A percentile compares a stretch with the other conserved stretches of the same genome.
These are phyloP conservation scores for Phytophthora foliorum DNA, from an alignment of 352 stramenopile genomes.

Conservation along the genomic window DNA sequence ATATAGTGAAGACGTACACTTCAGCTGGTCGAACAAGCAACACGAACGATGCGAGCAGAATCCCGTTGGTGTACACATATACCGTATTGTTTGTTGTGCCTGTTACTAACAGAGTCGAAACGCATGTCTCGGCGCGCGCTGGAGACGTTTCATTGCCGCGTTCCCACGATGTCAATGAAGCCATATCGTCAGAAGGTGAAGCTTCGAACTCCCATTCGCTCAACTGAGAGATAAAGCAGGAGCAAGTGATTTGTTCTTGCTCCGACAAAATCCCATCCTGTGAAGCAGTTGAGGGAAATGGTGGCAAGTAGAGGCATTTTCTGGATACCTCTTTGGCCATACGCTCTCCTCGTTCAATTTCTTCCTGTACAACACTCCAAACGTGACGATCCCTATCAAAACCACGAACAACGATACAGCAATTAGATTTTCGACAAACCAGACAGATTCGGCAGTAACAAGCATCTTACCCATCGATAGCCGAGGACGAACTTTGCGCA, in stretches of 20 bases:
- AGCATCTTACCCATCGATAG: constrained; percentile 18
- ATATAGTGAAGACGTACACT: constrained; percentile 49
- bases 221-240: constrained; percentile 40
- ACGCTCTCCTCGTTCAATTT: neutral
- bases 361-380: constrained; percentile 32
- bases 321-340: neutral
- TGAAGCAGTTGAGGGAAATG: neutral
- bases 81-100: constrained; percentile 58
- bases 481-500: constrained; percentile 1
- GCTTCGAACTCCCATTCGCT: constrained; percentile 28
- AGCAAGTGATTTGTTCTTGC: constrained; percentile 37
- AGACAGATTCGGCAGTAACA: neutral
- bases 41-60: constrained; percentile 57
- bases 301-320: constrained; percentile 31
- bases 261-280: constrained; percentile 2
- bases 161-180: constrained; percentile 19
- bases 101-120: constrained; percentile 47
- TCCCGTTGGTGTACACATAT: constrained; percentile 55
- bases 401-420: neutral
- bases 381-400: constrained; percentile 19
- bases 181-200: constrained; percentile 1
- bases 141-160: neutral
- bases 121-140: constrained; percentile 22
- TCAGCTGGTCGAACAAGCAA: constrained; percentile 43
- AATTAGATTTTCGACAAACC: constrained; percentile 8